A percentile compares a stretch with the other conserved stretches of the same genome.
These are phyloP conservation scores for Calocybe indica DNA, from an alignment of 768 basidiomycete species.

Conservation along the genomic window DNA sequence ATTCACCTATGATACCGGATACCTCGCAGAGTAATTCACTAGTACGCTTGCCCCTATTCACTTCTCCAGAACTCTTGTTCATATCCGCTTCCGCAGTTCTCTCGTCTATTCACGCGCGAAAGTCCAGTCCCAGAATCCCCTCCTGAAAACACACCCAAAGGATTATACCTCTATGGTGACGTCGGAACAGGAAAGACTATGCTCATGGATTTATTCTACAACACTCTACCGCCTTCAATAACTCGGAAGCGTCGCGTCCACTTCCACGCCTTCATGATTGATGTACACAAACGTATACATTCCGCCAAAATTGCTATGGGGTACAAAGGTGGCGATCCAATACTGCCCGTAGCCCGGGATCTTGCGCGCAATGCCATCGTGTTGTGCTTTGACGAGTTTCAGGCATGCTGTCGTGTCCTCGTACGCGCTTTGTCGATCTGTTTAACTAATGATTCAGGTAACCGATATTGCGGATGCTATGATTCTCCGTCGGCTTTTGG, in stretches of 20 bases:
- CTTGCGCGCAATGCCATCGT: slow-evolving; percentile 80
- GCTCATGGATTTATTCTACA: slow-evolving; percentile 98
- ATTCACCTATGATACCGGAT: slow-evolving; percentile 58
- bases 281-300: slow-evolving; percentile 92
- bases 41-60: slow-evolving; percentile 20
- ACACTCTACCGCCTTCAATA: slow-evolving; percentile 64
- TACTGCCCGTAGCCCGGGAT: slow-evolving; percentile 82
- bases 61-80: slow-evolving; percentile 20
- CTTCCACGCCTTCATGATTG: slow-evolving; percentile 99
- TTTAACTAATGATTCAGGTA: slow-evolving; percentile 40
- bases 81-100: slow-evolving; percentile 25
- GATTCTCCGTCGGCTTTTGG: slow-evolving; percentile 89
- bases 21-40: slow-evolving; percentile 30
- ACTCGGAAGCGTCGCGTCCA: slow-evolving; percentile 84
- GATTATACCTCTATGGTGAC: slow-evolving; percentile 92
- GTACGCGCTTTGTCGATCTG: background rate
- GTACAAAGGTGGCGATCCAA: slow-evolving; percentile 68
- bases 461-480: slow-evolving; percentile 98
- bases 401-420: slow-evolving; percentile 44
- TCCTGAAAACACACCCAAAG: slow-evolving; percentile 63
- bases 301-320: slow-evolving; percentile 72
- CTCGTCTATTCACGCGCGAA: slow-evolving; percentile 39
- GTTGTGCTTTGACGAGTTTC: slow-evolving; percentile 97
- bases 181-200: slow-evolving; percentile 98
- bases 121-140: slow-evolving; percentile 29